Evolutionary conservation across 2,329 filamentous ascomycete species (phyloP).

Genomic region (Scedosporium boydii): DNA sequence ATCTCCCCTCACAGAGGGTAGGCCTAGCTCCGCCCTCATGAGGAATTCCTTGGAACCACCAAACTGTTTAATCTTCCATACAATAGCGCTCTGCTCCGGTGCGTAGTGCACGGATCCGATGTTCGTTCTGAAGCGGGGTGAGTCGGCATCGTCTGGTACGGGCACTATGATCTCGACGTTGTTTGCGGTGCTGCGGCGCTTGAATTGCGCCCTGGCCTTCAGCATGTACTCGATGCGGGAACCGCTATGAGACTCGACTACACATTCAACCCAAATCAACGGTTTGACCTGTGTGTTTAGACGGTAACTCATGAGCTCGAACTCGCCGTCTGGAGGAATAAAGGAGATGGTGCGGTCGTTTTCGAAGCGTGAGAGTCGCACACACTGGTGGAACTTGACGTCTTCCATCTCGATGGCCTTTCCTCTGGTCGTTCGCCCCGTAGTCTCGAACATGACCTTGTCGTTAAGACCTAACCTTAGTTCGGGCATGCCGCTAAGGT

Average conservation of each 20-base stretch:
- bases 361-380: constrained; percentile 89
- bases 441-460: constrained; percentile 99
- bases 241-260: constrained; percentile 91
- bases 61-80: constrained; percentile 99
- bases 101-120: constrained; percentile 97
- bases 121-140: constrained; percentile 91
- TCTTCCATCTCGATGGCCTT: constrained; percentile 99
- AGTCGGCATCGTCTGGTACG: constrained; percentile 94
- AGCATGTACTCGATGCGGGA: constrained; percentile 98
- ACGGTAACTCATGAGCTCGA: constrained; percentile 98
- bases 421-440: constrained; percentile 82
- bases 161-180: constrained; percentile 98
- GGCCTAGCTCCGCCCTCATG: constrained; percentile 91
- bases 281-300: constrained; percentile 98
- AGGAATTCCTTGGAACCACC: constrained; percentile 97
- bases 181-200: constrained; percentile 93
- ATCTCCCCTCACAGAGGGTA: constrained; percentile 89
- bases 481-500: constrained; percentile 96
- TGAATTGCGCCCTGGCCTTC: constrained; percentile 96
- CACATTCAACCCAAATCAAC: constrained; percentile 96
- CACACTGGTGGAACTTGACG: constrained; percentile 98
- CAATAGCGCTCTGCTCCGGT: constrained; percentile 91
- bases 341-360: constrained; percentile 98
- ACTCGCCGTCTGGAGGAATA: constrained; percentile 96
- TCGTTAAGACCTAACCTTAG: constrained; percentile 90